Base-by-base conservation (phyloP, 306 rosid genomes). In the Quercus dentata region DNA sequence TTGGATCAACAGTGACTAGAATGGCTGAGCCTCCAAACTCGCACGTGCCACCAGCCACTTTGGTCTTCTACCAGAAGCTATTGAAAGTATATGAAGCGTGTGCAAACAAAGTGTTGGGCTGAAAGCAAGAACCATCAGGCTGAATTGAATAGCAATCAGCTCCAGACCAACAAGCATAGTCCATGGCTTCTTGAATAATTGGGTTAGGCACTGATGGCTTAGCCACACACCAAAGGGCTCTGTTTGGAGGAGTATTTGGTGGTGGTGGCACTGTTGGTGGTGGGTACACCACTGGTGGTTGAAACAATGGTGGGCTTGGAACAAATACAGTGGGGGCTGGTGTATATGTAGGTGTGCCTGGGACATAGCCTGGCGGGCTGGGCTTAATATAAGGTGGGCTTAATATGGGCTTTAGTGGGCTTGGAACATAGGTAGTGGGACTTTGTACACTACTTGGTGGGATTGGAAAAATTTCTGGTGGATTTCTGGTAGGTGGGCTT, bases 121-220 rank as follows among this genome's bases (percentile, higher is more conserved):
- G n/a, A 75, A 79, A 95, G 86, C 99, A 95, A 0, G 87, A 31
- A 31, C 99, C 98, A 56, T 64, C 79, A 51, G 98, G 96, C 82
- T 28, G 84, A 79, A 95, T 83, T 1, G 98, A 81, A 44, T 20
- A 75, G 14, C 99, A 95, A 49, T 91, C 94, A 0, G 98, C 99
- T 67, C 94, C 98, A 1, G 97, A 89, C 79, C 91, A 92, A 30
- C 99, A 95, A 1, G 98, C 99, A 56, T 95, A 95, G 71, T 88
- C 90, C 99, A 95, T 91, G 11, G 99, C 99, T 79, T 95, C 99
- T 82, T 89, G 85, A 56, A 93, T 74, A 74, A 95, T 93, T 28
- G 98, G 99, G 83, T 93, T 98, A 0, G 99, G 99, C 58, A 93
- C 99, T 6, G 99, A 73, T 1, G 99, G 94, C 92, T 95, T 93